phyloP scores from a whole-genome alignment of 2,329 filamentous ascomycete species.

The Cytospora piceae region DNA sequence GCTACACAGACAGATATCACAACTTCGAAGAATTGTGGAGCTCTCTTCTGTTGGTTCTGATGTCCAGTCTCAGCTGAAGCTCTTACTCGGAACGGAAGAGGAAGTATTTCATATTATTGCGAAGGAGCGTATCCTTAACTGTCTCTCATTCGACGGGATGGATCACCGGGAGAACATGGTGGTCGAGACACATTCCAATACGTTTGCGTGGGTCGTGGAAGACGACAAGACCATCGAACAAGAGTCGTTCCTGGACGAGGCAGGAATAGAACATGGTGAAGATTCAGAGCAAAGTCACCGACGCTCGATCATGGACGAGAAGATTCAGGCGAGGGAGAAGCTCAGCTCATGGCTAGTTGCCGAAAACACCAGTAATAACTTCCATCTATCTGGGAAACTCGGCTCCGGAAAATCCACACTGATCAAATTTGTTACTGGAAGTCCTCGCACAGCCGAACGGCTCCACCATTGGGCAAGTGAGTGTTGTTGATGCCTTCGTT shows the following conservation, averaged over 20 bases:
- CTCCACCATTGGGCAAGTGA: slow-evolving; percentile 10
- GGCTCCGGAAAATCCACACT: slow-evolving; percentile 31
- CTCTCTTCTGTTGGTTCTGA: not conserved
- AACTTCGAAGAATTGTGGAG: not conserved
- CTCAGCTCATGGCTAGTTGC: not conserved
- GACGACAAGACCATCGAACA: not conserved
- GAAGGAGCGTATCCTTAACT: not conserved
- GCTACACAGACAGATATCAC: not conserved
- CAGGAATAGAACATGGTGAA: no score
- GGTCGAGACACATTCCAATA: slow-evolving; percentile 12
- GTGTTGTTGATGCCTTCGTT: not conserved
- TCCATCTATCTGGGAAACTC: slow-evolving; percentile 8
- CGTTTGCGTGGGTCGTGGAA: slow-evolving; percentile 11
- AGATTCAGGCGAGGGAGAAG: slow-evolving; percentile 2
- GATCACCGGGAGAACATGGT: slow-evolving; percentile 5
- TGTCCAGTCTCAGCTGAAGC: not conserved
- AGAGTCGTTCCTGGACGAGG: not conserved
- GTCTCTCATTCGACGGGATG: slow-evolving; percentile 5
- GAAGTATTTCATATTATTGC: not conserved
- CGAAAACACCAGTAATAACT: not conserved
- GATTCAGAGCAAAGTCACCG: not conserved
- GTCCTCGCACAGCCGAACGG: not conserved
- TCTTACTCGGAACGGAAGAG: slow-evolving; percentile 2
- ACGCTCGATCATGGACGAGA: not conserved
- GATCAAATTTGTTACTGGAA: slow-evolving; percentile 9